These are phyloP conservation scores for Populus davidiana DNA, from an alignment of 345 rosid genomes.

Conservation along the genomic window DNA sequence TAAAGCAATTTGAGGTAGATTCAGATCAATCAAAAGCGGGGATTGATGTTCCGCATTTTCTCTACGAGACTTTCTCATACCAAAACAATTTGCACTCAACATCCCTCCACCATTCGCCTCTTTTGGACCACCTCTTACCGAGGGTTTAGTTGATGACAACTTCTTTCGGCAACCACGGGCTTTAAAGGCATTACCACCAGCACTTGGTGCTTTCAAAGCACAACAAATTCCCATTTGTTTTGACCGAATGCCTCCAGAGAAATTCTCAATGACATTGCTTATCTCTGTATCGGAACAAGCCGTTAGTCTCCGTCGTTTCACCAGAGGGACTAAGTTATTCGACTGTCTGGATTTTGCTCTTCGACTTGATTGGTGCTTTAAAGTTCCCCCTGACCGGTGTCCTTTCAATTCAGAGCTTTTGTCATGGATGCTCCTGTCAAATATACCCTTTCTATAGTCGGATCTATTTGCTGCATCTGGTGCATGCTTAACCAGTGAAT, in stretches of 20 bases:
- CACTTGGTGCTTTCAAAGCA: slow-evolving; percentile 19
- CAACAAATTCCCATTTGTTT: slow-evolving; percentile 25
- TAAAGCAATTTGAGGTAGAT: slow-evolving; percentile 23
- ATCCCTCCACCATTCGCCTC: slow-evolving; percentile 14
- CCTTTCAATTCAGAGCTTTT: slow-evolving; percentile 15
- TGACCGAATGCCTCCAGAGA: slow-evolving; percentile 28
- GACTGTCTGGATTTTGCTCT: slow-evolving; percentile 37
- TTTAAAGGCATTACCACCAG: slow-evolving; percentile 20
- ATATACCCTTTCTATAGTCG: slow-evolving; percentile 1
- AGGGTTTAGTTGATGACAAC: slow-evolving; percentile 10
- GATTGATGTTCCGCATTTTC: slow-evolving; percentile 16
- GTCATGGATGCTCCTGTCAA: slow-evolving; percentile 25
- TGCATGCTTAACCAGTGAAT: slow-evolving; percentile 18
- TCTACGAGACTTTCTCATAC: slow-evolving; percentile 7
- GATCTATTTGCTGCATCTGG: slow-evolving; percentile 6
- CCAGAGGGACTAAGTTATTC: slow-evolving; percentile 35
- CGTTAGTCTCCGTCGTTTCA: slow-evolving; percentile 52
- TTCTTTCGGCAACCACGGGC: slow-evolving; percentile 18
- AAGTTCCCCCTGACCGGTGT: slow-evolving; percentile 32
- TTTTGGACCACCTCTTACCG: slow-evolving; percentile 20
- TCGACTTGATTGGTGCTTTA: slow-evolving; percentile 44
- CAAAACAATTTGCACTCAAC: slow-evolving; percentile 6
- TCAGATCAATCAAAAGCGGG: slow-evolving; percentile 31
- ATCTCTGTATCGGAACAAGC: slow-evolving; percentile 46
- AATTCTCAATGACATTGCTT: slow-evolving; percentile 24